phyloP scores from a whole-genome alignment of 2,329 filamentous ascomycete genomes.

The Aspergillus tanneri region DNA sequence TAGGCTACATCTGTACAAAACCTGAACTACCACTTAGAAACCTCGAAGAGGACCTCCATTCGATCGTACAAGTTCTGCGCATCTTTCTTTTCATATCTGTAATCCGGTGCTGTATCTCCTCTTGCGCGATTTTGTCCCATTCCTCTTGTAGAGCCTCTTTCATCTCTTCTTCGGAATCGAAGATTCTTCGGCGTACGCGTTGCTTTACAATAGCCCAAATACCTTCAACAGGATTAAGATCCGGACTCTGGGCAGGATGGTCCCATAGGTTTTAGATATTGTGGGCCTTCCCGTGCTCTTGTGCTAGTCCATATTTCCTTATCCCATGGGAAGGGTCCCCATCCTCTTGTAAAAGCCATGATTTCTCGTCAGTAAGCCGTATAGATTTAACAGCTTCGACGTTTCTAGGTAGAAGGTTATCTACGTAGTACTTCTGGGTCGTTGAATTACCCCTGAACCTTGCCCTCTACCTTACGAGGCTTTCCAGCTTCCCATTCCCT shows the following conservation, averaged over 20 bases:
- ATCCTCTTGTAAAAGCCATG: constrained; percentile 5
- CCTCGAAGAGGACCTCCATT: constrained; percentile 5
- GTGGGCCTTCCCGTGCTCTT: constrained; percentile 5
- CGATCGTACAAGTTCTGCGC: constrained; percentile 3
- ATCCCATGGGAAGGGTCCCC: constrained; percentile 3
- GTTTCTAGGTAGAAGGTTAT: constrained; percentile 5
- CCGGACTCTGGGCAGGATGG: constrained; percentile 4
- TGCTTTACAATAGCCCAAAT: constrained; percentile 5
- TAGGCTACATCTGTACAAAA: constrained; percentile 3
- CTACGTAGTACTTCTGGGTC: constrained; percentile 5
- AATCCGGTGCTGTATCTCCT: constrained; percentile 5
- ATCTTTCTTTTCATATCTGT: constrained; percentile 4
- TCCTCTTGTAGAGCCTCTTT: constrained; percentile 5
- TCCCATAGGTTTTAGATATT: constrained; percentile 5
- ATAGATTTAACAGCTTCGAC: constrained; percentile 5
- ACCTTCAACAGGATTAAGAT: constrained; percentile 6
- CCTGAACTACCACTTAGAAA: constrained; percentile 5
- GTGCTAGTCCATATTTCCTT: constrained; percentile 5
- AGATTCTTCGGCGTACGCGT: constrained; percentile 4
- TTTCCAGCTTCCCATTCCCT: constrained; percentile 3
- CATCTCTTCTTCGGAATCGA: constrained; percentile 5
- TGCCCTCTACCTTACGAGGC: constrained; percentile 4
- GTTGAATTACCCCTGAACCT: constrained; percentile 6
- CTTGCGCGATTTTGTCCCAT: constrained; percentile 5
- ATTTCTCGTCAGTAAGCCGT: constrained; percentile 5